phyloP scores from a whole-genome alignment of 257 asterid genomes.

The Solanum tacnaense region DNA sequence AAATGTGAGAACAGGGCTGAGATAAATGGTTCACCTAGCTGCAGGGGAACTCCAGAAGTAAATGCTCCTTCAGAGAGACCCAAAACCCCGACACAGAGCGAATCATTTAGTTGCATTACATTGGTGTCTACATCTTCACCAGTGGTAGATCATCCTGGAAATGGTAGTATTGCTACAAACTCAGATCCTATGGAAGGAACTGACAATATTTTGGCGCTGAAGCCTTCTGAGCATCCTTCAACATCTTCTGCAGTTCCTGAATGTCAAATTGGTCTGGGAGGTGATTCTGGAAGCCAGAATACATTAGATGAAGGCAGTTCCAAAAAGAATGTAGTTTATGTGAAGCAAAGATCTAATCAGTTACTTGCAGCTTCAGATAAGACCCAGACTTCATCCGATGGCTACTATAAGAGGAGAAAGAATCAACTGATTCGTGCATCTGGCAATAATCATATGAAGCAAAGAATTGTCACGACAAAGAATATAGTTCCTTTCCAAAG shows the following conservation, averaged over 20 bases:
- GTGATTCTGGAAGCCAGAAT: slow-evolving; percentile 31
- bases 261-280: slow-evolving; percentile 27
- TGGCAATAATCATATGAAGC: slow-evolving; percentile 25
- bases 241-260: slow-evolving; percentile 24
- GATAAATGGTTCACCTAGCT: slow-evolving; percentile 13
- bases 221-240: slow-evolving; percentile 14
- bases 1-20: slow-evolving; percentile 19
- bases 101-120: slow-evolving; percentile 17
- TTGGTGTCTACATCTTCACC: slow-evolving; percentile 13
- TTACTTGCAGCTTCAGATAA: slow-evolving; percentile 71
- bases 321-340: slow-evolving; percentile 42
- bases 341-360: slow-evolving; percentile 70
- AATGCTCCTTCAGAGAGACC: slow-evolving; percentile 26
- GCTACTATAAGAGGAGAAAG: slow-evolving; percentile 71
- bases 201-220: background rate
- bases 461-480: slow-evolving; percentile 16
- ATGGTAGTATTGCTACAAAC: slow-evolving; percentile 10
- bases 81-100: slow-evolving; percentile 15
- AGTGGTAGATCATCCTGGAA: slow-evolving; percentile 17
- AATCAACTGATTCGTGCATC: slow-evolving; percentile 79
- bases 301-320: slow-evolving; percentile 25
- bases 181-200: slow-evolving; percentile 15
- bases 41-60: slow-evolving; percentile 13
- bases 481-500: slow-evolving; percentile 6
- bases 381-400: slow-evolving; percentile 38